Percentiles rank a stretch among this genome's conserved stretches.
phyloP scores from a whole-genome alignment of 2,329 filamentous ascomycete species.

The Sporothrix sp. region DNA sequence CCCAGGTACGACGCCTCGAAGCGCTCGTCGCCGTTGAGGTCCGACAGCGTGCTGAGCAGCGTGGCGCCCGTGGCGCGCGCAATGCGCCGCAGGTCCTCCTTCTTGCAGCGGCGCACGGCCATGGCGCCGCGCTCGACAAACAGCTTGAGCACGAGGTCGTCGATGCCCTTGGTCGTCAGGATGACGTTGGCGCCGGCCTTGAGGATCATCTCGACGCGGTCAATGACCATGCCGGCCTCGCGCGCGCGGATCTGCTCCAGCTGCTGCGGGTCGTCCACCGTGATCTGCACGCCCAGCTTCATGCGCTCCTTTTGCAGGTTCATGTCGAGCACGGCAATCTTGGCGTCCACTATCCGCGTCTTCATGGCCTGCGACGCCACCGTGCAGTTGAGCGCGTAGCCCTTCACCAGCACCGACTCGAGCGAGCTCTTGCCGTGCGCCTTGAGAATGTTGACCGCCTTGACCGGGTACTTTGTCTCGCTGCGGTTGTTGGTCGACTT shows the following conservation, averaged over 20 bases:
- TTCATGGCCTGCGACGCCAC: constrained; percentile 98
- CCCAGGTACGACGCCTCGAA: constrained; percentile 88
- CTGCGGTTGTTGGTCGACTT: constrained; percentile 85
- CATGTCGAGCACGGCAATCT: constrained; percentile 95
- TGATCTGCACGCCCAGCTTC: constrained; percentile 98
- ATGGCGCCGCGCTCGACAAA: constrained; percentile 94
- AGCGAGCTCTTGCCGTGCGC: constrained; percentile 87
- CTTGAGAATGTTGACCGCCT: constrained; percentile 98
- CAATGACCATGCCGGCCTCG: constrained; percentile 85
- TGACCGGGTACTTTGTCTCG: constrained; percentile 95
- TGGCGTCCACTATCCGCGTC: constrained; percentile 82
- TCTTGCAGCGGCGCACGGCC: constrained; percentile 93
- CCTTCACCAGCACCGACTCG: constrained; percentile 86
- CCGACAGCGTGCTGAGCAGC: constrained; percentile 83
- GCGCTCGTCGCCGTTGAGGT: constrained; percentile 93
- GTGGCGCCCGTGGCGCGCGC: constrained; percentile 93
- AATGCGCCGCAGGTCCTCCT: constrained; percentile 93
- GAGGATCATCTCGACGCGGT: constrained; percentile 92
- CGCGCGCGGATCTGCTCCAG: constrained; percentile 93
- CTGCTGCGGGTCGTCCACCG: constrained; percentile 92
- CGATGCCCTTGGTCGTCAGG: constrained; percentile 95
- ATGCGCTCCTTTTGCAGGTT: constrained; percentile 98
- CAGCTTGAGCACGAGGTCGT: constrained; percentile 87
- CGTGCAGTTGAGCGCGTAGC: constrained; percentile 96
- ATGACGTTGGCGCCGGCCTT: constrained; percentile 96